These are phyloP conservation scores for Lactarius deliciosus DNA, from an alignment of 768 basidiomycete genomes.

Conservation along the genomic window DNA sequence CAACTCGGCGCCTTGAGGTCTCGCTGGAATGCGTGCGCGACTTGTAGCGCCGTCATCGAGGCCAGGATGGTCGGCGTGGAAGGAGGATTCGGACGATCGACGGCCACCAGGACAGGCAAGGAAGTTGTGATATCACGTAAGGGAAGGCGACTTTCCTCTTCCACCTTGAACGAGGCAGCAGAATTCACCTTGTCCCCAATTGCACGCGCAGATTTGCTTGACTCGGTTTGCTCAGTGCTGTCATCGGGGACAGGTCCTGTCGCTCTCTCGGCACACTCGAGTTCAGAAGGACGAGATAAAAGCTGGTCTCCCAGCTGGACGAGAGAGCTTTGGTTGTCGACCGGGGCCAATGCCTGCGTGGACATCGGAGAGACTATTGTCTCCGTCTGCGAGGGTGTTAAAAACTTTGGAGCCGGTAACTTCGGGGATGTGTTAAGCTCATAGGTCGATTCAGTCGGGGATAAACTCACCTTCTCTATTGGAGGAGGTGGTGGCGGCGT, in stretches of 20 bases:
- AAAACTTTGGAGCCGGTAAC: neutral
- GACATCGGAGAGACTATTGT: neutral
- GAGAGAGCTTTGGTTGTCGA: neutral
- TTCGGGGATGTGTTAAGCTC: neutral
- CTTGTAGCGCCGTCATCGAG: neutral
- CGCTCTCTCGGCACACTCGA: neutral
- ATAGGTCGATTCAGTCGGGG: neutral
- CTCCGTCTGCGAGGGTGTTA: neutral
- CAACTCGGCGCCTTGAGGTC: neutral
- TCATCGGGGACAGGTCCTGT: neutral
- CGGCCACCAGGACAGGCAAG: neutral
- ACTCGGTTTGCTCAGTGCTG: neutral
- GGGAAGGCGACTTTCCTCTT: neutral
- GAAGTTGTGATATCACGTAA: slow-evolving; percentile 11
- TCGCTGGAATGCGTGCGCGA: neutral
- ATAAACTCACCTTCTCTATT: neutral
- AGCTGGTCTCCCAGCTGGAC: neutral
- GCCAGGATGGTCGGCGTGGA: neutral
- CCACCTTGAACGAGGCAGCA: too few relatives aligned
- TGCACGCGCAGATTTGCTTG: neutral
- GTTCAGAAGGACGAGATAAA: neutral
- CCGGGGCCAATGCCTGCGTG: neutral
- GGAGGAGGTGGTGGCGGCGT: neutral
- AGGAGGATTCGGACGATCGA: neutral
- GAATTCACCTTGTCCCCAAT: neutral